Percentiles rank a stretch among this genome's conserved stretches.
Conservation (phyloP, 1,284 basidiomycete genomes). For the Mycosarcoma maydis region DNA sequence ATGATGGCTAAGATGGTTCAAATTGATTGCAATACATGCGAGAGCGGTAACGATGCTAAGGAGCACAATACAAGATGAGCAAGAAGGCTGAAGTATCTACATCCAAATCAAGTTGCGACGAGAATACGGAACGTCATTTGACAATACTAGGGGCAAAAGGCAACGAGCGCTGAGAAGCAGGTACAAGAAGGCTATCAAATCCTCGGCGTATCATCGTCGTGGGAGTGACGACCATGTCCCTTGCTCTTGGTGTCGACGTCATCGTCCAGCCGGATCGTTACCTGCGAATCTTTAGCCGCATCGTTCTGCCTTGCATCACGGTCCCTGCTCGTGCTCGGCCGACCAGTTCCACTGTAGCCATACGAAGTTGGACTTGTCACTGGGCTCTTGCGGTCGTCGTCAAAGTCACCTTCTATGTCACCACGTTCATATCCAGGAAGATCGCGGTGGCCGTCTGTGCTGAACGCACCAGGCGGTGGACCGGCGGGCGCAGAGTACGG, state of each 20-base stretch:
- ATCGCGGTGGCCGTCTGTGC: conserved; percentile 19
- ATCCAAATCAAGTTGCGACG: too few relatives aligned
- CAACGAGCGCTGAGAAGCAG: too few relatives aligned
- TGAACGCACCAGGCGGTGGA: conserved; percentile 19
- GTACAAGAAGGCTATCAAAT: too few relatives aligned
- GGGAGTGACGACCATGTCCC: conserved; percentile 8
- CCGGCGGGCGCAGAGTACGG: conserved; percentile 29
- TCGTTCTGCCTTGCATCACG: conserved; percentile 33
- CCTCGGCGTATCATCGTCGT: conserved; percentile 40
- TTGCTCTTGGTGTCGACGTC: conserved; percentile 27
- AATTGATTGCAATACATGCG: neutral
- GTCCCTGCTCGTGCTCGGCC: conserved; percentile 28
- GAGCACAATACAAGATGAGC: neutral
- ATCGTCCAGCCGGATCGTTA: conserved; percentile 36
- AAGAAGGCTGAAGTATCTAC: neutral
- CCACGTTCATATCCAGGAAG: conserved; percentile 42
- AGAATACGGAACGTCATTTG: too few relatives aligned
- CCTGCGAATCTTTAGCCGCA: conserved; percentile 41
- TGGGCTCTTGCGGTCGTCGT: conserved; percentile 44
- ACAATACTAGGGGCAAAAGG: too few relatives aligned
- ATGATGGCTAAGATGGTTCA: neutral
- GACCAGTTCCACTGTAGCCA: conserved; percentile 21
- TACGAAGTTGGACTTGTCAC: conserved; percentile 22
- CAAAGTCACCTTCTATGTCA: conserved; percentile 35
- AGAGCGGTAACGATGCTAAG: neutral